A percentile compares a stretch with the other conserved stretches of the same genome.
These are phyloP conservation scores for Chaetomium strumarium DNA, from an alignment of 2,329 filamentous ascomycete genomes.

Conservation along the genomic window DNA sequence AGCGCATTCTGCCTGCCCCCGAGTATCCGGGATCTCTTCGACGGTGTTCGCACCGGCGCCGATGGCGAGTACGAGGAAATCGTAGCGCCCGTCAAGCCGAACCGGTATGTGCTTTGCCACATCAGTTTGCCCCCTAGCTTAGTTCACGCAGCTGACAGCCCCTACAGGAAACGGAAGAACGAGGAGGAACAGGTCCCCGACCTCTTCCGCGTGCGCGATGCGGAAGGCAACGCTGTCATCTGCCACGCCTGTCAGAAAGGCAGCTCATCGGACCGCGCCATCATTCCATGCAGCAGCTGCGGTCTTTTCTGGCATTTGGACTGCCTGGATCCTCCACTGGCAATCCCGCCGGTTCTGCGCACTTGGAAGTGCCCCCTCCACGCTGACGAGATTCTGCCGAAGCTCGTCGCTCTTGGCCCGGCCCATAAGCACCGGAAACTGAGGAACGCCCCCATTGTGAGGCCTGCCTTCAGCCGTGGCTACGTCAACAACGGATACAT, in stretches of 20 bases:
- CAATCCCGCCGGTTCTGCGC: slow-evolving; percentile 68
- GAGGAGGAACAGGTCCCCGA: slow-evolving; percentile 62
- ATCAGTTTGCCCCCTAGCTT: neutral
- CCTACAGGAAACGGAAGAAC: slow-evolving; percentile 45
- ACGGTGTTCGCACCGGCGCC: slow-evolving; percentile 68
- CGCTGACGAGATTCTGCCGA: slow-evolving; percentile 64
- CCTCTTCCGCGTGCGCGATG: slow-evolving; percentile 62
- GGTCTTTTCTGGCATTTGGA: slow-evolving; percentile 83
- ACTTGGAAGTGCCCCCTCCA: slow-evolving; percentile 90
- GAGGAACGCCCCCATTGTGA: slow-evolving; percentile 48
- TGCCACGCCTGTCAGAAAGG: slow-evolving; percentile 71
- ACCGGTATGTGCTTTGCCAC: slow-evolving; percentile 51
- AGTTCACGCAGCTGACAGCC: slow-evolving; percentile 26
- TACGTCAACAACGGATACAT: slow-evolving; percentile 65
- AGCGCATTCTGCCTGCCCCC: slow-evolving; percentile 67
- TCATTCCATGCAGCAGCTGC: slow-evolving; percentile 84
- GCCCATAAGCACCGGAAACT: slow-evolving; percentile 58
- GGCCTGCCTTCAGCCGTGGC: slow-evolving; percentile 54
- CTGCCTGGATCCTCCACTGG: slow-evolving; percentile 78
- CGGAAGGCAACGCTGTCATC: slow-evolving; percentile 67
- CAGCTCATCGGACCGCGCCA: slow-evolving; percentile 57
- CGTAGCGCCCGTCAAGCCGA: slow-evolving; percentile 48
- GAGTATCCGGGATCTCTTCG: slow-evolving; percentile 68
- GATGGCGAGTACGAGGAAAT: slow-evolving; percentile 77
- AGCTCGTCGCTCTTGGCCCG: slow-evolving; percentile 49